Conservation (phyloP, 768 basidiomycete species). For the Rickenella mellea region DNA sequence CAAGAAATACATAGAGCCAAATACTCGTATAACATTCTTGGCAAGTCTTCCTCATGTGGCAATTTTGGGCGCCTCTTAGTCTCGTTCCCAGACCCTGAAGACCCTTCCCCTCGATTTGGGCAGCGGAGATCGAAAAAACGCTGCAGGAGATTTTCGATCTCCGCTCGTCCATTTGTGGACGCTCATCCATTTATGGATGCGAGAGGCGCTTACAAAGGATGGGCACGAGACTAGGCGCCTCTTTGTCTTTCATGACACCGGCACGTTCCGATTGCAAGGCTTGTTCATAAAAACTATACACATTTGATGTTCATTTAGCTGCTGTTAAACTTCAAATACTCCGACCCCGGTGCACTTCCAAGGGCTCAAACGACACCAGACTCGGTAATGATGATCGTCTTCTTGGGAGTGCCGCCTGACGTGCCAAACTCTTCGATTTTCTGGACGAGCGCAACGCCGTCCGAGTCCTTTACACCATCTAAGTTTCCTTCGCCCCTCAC, state of each 20-base stretch:
- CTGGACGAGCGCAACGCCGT: slow-evolving; percentile 41
- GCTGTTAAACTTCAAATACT: not conserved
- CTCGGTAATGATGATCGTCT: slow-evolving; percentile 41
- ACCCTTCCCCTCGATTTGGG: no score
- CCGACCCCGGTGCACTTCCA: not conserved
- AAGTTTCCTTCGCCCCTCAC: no score
- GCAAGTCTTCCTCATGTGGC: no score
- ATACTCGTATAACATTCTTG: no score
- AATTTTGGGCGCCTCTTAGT: no score
- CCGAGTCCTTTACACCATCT: no score
- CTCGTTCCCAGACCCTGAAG: no score
- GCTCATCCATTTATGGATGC: not conserved
- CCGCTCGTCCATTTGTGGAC: no score
- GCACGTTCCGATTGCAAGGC: not conserved
- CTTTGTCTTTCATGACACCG: not conserved
- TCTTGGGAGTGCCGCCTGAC: slow-evolving; percentile 28
- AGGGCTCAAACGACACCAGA: slow-evolving; percentile 24
- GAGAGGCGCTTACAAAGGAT: not conserved
- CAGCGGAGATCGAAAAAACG: no score
- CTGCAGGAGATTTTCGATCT: no score
- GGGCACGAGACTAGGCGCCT: not conserved
- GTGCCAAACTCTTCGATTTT: slow-evolving; percentile 31
- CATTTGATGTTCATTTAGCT: not conserved
- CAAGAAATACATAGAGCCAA: no score
- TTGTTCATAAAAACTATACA: not conserved